Base-by-base conservation (phyloP, 176 grass and related monocot genomes). In the Zoysia japonica region DNA sequence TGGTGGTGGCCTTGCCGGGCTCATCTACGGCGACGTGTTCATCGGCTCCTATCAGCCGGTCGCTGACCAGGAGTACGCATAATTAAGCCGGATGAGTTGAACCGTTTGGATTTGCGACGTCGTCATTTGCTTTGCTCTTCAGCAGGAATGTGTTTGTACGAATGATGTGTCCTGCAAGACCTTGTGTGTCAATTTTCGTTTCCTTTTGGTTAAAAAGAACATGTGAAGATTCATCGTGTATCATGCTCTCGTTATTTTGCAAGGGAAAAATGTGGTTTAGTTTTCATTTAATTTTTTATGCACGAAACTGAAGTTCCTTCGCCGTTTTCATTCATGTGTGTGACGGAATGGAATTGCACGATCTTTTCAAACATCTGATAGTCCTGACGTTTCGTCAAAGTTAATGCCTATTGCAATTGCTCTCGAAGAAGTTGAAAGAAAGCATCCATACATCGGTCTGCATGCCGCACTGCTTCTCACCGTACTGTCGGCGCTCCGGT, bases 1-100 rank as follows among this genome's bases (percentile, higher is more conserved):
- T 61, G 94, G 91, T 2, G 94, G 94, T 35, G 94, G 87, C 54
- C 82, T 97, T 52, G 94, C 91, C 2, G 91, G 90, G 40, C 73
- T 97, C 54, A 55, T 97, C 62, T 97, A 97, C 68, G 94, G 94
- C 1, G 91, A 93, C 70, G 84, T 97, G 19, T 97, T 97, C 82
- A 97, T 97, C 68, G 78, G 52, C 4, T 86, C 76, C 55, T 93
- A 97, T 68, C 86, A 97, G 77, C 77, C 80, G 2, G 91, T 88
- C 44, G 76, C 83, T 39, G 82, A 65, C 12, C 88, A 94, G 70
- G 89, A 88, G 1, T 97, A 97, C 78, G 71, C 84, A 7, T 91
- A 70, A 28, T 28, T 28, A 28, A 78, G 66, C 19, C 20, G 10
- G 55, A 60, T 42, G 3, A 38, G 12, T 37, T 68, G 71, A 36